Evolutionary conservation across 2,329 filamentous ascomycete genomes (phyloP), one percentile per base, ranked within the genome.

Genomic region (Calonectria pteridis): DNA sequence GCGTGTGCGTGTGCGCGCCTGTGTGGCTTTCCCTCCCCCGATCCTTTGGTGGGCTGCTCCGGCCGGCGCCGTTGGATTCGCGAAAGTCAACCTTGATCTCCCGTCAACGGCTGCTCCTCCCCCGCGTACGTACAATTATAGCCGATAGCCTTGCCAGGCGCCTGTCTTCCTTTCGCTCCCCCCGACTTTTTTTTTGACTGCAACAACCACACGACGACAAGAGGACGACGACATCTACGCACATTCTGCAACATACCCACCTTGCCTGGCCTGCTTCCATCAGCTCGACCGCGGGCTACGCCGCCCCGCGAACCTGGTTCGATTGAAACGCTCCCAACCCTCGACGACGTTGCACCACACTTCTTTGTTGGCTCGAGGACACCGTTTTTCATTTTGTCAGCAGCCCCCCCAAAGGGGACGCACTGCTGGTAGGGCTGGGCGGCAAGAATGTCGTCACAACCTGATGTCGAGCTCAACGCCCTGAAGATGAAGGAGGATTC

Each of bases 401-500:
- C 70, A 37, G 59, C 63, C 49, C 59, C 55, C 55, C 13, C 31
- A 7, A 7, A 37, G 35, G 63, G 65, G 62, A 62, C 74, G 73
- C 65, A 74, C 69, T 68, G 76, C 72, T 77, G 72, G 72, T 71
- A 73, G 70, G 65, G 76, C 73, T 75, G 72, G 75, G 46, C 35
- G 82, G 85, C 85, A 65, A 80, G 64, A 75, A 87, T 85, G 85
- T 85, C 86, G 53, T 82, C 82, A 51, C 81, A 83, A 46, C 82
- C 81, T 71, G 85, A 87, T 79, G 85, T 91, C 78, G 89, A 91
- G 81, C 86, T 93, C 80, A 90, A 89, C 79, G 89, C 88, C 58
- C 88, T 91, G 80, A 89, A 89, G 75, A 84, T 91, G 76, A 90
- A 89, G 78, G 91, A 93, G 75, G 91, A 92, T 77, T 88, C 87